Base-by-base conservation (phyloP, 768 basidiomycete species). In the Tylopilus rubrobrunneus region DNA sequence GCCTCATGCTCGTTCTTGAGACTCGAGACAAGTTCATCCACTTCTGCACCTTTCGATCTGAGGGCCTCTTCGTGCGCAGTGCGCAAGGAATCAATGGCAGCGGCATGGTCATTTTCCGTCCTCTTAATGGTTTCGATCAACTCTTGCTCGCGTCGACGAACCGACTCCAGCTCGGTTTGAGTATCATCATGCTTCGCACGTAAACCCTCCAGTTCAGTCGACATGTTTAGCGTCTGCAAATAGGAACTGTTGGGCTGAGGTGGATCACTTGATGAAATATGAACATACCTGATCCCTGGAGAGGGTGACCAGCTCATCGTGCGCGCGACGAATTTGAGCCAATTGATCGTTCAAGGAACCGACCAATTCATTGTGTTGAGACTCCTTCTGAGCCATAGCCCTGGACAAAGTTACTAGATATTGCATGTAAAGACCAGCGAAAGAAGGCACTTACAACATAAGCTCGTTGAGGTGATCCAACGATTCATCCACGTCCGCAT, bases 371-470 rank as follows among this genome's bases (percentile, higher is more conserved):
- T 84, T 83, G 67, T 98, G 96, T 33, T 84, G 77, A 5, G 91
- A 87, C 69, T 99, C 97, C 68, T 98, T 98, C 73, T 91, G 87
- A 3, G 95, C 95, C 96, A 98, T 98, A 3, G 96, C 92, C 58
- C 93, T 97, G 54, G 12, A 62, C 43, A 44, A 9, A 36, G 17
- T 42, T 17, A 28, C 39, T 65, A 10, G 56, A 56, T 42, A 54
- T 48, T 46, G 28, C 31, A 48, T 51, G 33, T 29, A 29, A 43
- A 41, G 52, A 59, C 51, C 21, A 31, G 27, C 14, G 25, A 54
- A 56, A 42, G 12, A 48, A 4, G 23, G 27, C 27, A 74, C 90
- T 62, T 64, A 95, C 90, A 87, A 75, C 92, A 98, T 96, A 15
- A 98, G 80, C 62, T 95, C 92, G 62, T 96, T 94, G 36, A 97